Evolutionary conservation across 495 filamentous ascomycete species (phyloP).

Genomic region (Trichocladium uniseriatum): DNA sequence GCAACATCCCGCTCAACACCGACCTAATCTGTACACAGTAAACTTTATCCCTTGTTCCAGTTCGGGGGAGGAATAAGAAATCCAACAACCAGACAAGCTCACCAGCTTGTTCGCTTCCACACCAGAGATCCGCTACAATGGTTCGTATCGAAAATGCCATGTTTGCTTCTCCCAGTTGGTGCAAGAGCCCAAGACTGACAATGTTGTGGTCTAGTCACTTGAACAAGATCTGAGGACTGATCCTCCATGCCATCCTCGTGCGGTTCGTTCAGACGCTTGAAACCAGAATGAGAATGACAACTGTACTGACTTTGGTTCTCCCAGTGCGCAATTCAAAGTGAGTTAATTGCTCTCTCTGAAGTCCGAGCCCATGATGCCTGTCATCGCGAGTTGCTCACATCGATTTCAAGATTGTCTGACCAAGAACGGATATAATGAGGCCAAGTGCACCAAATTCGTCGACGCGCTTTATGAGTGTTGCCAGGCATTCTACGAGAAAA

Average conservation of each 20-base stretch:
- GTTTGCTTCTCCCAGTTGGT: background rate
- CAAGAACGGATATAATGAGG: conserved; percentile 81
- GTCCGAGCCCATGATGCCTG: background rate
- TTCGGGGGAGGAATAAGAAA: background rate
- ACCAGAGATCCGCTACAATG: background rate
- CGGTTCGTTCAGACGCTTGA: conserved; percentile 49
- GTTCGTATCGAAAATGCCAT: background rate
- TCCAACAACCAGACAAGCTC: too few relatives aligned
- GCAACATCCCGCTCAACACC: too few relatives aligned
- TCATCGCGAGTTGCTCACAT: background rate
- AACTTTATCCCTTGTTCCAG: background rate
- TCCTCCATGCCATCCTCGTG: conserved; percentile 80
- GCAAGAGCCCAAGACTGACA: background rate
- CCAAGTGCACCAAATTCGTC: conserved; percentile 68
- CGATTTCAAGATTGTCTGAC: conserved; percentile 58
- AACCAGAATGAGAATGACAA: background rate
- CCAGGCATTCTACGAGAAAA: conserved; percentile 71
- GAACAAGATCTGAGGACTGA: conserved; percentile 64
- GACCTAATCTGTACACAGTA: too few relatives aligned
- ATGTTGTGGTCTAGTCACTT: conserved; percentile 22
- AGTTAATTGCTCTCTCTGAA: conserved; percentile 1
- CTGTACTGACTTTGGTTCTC: conserved; percentile 3
- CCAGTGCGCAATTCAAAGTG: conserved; percentile 87
- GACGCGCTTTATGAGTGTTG: conserved; percentile 96
- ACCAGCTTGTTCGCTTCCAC: background rate